Conservation (phyloP, 2,329 filamentous ascomycete genomes). For the Gyromitra esculenta region DNA sequence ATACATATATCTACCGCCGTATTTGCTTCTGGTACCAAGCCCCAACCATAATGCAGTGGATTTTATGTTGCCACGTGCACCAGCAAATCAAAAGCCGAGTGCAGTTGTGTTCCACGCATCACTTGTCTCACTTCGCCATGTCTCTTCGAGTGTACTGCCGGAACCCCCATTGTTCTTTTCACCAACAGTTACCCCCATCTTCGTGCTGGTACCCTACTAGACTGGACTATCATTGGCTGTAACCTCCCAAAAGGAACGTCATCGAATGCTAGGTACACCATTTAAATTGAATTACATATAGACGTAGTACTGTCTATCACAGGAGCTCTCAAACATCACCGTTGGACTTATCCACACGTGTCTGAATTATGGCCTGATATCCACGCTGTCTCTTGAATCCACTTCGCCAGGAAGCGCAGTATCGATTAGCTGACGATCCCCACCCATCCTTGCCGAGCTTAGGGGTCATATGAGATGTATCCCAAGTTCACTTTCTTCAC, state of each 20-base stretch:
- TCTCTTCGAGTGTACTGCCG: background rate
- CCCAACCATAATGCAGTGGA: slow-evolving; percentile 3
- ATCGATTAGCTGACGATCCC: background rate
- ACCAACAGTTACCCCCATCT: slow-evolving; percentile 10
- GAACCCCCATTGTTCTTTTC: background rate
- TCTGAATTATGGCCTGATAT: slow-evolving; percentile 2
- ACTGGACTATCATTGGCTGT: background rate
- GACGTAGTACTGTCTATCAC: background rate
- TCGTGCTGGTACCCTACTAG: background rate
- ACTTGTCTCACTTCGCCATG: background rate
- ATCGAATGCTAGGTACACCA: background rate
- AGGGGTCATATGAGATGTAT: background rate
- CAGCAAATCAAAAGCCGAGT: background rate
- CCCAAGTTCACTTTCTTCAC: background rate
- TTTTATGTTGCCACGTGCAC: slow-evolving; percentile 36
- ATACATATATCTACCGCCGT: background rate
- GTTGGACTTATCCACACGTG: slow-evolving; percentile 6
- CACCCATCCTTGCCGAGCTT: background rate
- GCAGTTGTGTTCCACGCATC: background rate
- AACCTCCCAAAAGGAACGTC: background rate
- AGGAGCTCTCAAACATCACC: background rate
- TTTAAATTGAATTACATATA: background rate
- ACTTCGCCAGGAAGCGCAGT: background rate
- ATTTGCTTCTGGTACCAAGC: background rate
- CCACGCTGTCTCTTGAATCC: background rate